Percentiles rank a stretch among this genome's conserved stretches.
Evolutionary conservation across 2,329 filamentous ascomycete species (phyloP).

Genomic region (Clonostachys sp.): DNA sequence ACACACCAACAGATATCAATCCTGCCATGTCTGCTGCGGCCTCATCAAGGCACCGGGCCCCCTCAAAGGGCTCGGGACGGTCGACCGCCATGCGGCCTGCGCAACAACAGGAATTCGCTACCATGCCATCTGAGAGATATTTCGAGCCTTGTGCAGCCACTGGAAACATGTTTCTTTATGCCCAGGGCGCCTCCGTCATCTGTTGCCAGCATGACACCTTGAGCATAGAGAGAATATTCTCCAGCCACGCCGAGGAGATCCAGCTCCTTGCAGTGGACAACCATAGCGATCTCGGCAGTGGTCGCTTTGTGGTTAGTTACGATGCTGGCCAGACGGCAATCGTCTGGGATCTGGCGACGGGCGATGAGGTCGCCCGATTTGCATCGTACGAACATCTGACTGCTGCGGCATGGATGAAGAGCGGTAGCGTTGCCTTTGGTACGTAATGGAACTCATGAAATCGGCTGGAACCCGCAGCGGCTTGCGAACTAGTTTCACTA

Average conservation of each 20-base stretch:
- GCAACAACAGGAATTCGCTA: slow-evolving; percentile 25
- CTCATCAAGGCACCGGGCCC: slow-evolving; percentile 53
- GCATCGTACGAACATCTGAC: slow-evolving; percentile 83
- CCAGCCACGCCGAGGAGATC: slow-evolving; percentile 78
- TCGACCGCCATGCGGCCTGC: slow-evolving; percentile 16
- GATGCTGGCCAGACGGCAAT: slow-evolving; percentile 88
- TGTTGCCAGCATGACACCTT: slow-evolving; percentile 92
- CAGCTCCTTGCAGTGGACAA: slow-evolving; percentile 85
- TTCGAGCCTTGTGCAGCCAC: slow-evolving; percentile 91
- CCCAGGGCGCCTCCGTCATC: slow-evolving; percentile 75
- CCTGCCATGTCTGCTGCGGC: slow-evolving; percentile 54
- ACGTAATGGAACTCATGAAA: slow-evolving; percentile 22
- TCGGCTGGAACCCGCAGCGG: not conserved
- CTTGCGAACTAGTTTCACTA: slow-evolving; percentile 4
- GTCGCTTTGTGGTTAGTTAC: slow-evolving; percentile 86
- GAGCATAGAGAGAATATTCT: slow-evolving; percentile 81
- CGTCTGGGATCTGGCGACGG: slow-evolving; percentile 93
- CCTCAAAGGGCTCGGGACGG: slow-evolving; percentile 52
- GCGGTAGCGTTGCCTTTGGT: slow-evolving; percentile 97
- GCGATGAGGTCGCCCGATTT: slow-evolving; percentile 87
- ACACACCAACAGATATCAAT: slow-evolving; percentile 20
- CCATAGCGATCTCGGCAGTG: slow-evolving; percentile 79
- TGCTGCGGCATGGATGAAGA: slow-evolving; percentile 90
- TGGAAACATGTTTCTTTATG: slow-evolving; percentile 84
- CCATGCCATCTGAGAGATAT: slow-evolving; percentile 48